A percentile compares a stretch with the other conserved stretches of the same genome.
These are phyloP conservation scores for Nicotiana benthamiana DNA, from an alignment of 257 asterid genomes.

Conservation along the genomic window DNA sequence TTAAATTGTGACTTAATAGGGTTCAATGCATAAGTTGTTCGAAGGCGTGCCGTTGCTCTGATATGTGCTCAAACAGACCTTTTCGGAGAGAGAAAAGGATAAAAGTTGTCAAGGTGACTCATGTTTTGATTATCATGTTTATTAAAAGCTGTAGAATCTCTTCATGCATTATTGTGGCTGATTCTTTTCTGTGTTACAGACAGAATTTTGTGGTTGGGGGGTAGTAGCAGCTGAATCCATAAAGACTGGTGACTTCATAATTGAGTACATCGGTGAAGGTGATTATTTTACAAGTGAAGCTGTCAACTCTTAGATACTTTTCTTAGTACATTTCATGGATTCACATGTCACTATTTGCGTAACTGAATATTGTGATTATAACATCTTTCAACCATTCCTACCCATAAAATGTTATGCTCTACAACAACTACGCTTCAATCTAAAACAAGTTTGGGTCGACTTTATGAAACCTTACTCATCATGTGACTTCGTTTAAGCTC, in stretches of 20 bases:
- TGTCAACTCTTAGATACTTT: not conserved
- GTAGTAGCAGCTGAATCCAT: conserved; percentile 81
- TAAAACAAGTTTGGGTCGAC: not conserved
- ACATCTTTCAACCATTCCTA: not conserved
- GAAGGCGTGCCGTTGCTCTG: conserved; percentile 81
- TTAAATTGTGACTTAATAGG: conserved; percentile 31
- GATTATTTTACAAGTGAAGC: conserved; percentile 14
- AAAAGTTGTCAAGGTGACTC: conserved; percentile 62
- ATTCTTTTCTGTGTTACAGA: conserved; percentile 37
- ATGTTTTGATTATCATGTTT: not conserved
- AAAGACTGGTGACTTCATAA: conserved; percentile 63
- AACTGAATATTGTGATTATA: not conserved
- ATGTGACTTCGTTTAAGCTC: not conserved
- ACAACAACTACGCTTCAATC: not conserved
- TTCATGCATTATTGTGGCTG: not conserved
- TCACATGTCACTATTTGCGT: not conserved
- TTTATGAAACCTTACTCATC: not conserved
- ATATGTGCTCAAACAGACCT: conserved; percentile 68
- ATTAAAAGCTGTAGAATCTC: not conserved
- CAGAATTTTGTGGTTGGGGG: conserved; percentile 95
- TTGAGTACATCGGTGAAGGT: conserved; percentile 98
- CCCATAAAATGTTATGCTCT: not conserved
- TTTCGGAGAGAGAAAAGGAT: conserved; percentile 69
- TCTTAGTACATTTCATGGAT: not conserved
- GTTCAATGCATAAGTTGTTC: conserved; percentile 95